A percentile compares a stretch with the other conserved stretches of the same genome.
Conservation (phyloP, 2,329 filamentous ascomycete species). For the Penicillium palitans region DNA sequence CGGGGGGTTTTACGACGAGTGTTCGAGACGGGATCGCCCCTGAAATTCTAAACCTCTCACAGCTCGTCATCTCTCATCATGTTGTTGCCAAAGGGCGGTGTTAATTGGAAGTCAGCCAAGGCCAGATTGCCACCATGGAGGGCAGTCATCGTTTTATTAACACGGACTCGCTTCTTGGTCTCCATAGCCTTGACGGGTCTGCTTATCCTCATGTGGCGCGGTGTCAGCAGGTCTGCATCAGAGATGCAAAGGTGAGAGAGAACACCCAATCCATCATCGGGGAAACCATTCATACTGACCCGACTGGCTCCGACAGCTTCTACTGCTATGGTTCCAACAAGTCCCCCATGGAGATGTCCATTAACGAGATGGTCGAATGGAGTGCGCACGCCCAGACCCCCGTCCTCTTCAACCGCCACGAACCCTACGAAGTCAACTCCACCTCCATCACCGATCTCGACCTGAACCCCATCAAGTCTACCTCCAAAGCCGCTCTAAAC, state of each 20-base stretch:
- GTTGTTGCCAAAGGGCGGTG: slow-evolving; percentile 86
- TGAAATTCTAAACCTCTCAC: slow-evolving; percentile 13
- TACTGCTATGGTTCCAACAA: slow-evolving; percentile 96
- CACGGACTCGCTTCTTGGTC: slow-evolving; percentile 75
- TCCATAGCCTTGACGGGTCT: slow-evolving; percentile 69
- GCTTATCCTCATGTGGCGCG: slow-evolving; percentile 82
- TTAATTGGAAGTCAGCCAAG: slow-evolving; percentile 89
- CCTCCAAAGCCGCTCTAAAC: slow-evolving; percentile 73
- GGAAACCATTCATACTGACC: neutral
- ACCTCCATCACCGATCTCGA: slow-evolving; percentile 76
- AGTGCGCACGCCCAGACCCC: slow-evolving; percentile 85
- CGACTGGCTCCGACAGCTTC: slow-evolving; percentile 61
- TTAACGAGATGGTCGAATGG: slow-evolving; percentile 90
- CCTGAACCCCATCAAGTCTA: slow-evolving; percentile 82
- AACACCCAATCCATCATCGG: neutral
- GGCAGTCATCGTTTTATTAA: slow-evolving; percentile 68
- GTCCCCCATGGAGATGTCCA: slow-evolving; percentile 91
- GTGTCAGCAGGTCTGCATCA: slow-evolving; percentile 73
- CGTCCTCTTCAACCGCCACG: slow-evolving; percentile 94
- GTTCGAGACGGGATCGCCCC: slow-evolving; percentile 22
- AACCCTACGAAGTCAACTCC: slow-evolving; percentile 79
- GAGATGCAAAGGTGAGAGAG: slow-evolving; percentile 82
- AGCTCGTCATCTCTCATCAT: slow-evolving; percentile 67
- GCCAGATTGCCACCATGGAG: slow-evolving; percentile 75
- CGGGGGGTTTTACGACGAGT: slow-evolving; percentile 27